Conservation (phyloP, 306 rosid genomes). For the Prunus davidiana region DNA sequence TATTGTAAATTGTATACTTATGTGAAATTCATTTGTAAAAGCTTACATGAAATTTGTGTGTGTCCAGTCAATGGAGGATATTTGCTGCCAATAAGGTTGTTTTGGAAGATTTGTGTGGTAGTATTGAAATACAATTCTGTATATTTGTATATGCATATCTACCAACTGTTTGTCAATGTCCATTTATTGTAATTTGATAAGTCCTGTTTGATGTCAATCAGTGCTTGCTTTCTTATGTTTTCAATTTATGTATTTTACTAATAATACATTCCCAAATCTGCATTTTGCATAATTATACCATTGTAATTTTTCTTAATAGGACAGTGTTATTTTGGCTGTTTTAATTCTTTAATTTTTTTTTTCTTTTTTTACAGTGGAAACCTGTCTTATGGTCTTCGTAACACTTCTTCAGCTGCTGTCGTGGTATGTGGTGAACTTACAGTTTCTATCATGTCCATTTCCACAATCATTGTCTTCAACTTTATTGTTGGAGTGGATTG, state of each 20-base stretch:
- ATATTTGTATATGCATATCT: not conserved
- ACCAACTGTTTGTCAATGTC: not conserved
- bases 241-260: not conserved
- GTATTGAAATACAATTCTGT: not conserved
- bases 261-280: not conserved
- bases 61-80: not conserved
- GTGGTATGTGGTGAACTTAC: conserved; percentile 46
- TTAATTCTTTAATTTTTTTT: not conserved
- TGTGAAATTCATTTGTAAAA: not conserved
- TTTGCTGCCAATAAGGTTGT: not conserved
- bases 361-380: conserved; percentile 63
- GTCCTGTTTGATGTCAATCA: not conserved
- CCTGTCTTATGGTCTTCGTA: conserved; percentile 77
- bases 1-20: not conserved
- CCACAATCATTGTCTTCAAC: conserved; percentile 8
- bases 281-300: not conserved
- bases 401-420: conserved; percentile 61
- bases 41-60: no score
- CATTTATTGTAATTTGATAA: not conserved
- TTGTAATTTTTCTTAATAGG: not conserved
- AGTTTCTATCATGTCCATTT: conserved; percentile 3
- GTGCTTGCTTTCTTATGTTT: not conserved
- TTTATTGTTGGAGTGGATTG: not conserved
- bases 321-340: not conserved
- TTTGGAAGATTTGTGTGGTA: not conserved